These are phyloP conservation scores for Dendrobium officinale DNA, from an alignment of 106 monocot species.

Conservation along the genomic window DNA sequence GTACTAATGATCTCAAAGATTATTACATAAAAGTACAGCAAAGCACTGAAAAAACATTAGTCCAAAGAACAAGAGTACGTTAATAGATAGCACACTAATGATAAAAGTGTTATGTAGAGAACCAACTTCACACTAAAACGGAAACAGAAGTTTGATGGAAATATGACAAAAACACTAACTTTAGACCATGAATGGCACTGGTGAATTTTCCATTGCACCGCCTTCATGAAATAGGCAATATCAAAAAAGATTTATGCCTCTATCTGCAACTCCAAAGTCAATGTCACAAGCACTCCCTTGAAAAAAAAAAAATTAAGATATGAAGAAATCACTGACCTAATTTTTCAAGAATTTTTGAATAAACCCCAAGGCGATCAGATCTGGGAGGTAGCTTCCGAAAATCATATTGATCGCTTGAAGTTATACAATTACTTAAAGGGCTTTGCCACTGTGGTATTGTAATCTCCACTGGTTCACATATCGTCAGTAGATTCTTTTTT, in stretches of 20 bases:
- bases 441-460: constrained; percentile 56
- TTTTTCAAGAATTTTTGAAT: constrained; percentile 65
- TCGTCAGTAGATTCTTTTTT: constrained; percentile 39
- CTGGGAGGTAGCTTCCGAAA: constrained; percentile 61
- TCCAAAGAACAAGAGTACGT: neutral
- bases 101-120: neutral
- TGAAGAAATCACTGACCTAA: constrained; percentile 43
- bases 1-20: neutral
- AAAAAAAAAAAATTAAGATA: neutral
- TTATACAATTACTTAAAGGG: constrained; percentile 70
- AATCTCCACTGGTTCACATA: constrained; percentile 56
- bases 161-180: neutral
- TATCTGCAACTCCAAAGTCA: neutral
- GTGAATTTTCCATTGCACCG: neutral
- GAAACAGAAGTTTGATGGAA: neutral
- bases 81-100: neutral
- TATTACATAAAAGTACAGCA: neutral
- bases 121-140: neutral
- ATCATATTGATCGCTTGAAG: constrained; percentile 23
- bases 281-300: neutral
- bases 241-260: neutral
- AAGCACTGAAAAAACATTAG: neutral
- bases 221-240: neutral
- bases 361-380: constrained; percentile 55
- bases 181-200: neutral